Conservation (phyloP, 805 yeast species). For the Brettanomyces sp. region DNA sequence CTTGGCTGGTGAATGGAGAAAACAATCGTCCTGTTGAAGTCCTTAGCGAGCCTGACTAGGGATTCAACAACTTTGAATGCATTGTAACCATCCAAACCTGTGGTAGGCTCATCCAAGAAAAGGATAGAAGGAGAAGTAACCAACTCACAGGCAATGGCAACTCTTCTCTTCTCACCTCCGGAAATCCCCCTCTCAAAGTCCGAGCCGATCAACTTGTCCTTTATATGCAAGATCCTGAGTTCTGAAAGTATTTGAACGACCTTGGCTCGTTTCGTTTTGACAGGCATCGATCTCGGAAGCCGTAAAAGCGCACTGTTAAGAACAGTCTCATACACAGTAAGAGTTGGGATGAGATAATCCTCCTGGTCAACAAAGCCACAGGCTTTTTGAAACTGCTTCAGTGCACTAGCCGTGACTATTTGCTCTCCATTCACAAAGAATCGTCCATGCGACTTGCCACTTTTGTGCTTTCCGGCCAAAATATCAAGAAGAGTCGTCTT, state of each 20-base stretch:
- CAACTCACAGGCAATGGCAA: conserved; percentile 86
- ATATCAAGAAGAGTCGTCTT: conserved; percentile 90
- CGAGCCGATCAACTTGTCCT: conserved; percentile 80
- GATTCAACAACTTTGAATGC: conserved; percentile 88
- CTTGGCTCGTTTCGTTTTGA: conserved; percentile 60
- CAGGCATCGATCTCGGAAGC: conserved; percentile 74
- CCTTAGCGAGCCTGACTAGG: conserved; percentile 68
- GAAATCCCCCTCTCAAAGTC: conserved; percentile 87
- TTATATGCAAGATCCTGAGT: conserved; percentile 71
- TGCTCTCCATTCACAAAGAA: conserved; percentile 68
- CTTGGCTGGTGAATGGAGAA: conserved; percentile 97
- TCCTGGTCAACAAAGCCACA: conserved; percentile 97
- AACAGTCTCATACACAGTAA: conserved; percentile 94
- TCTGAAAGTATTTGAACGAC: conserved; percentile 82
- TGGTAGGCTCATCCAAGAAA: conserved; percentile 87
- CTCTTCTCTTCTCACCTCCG: conserved; percentile 88
- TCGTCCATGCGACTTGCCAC: conserved; percentile 59
- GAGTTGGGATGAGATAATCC: conserved; percentile 79
- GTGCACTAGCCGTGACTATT: conserved; percentile 18
- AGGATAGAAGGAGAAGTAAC: conserved; percentile 82
- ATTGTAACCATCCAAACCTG: conserved; percentile 90
- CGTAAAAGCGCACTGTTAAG: conserved; percentile 83
- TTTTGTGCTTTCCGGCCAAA: conserved; percentile 78
- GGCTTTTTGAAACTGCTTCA: conserved; percentile 47
- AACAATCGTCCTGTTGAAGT: conserved; percentile 77